These are phyloP conservation scores for Clathrus columnatus DNA, from an alignment of 768 basidiomycete genomes.

Conservation along the genomic window DNA sequence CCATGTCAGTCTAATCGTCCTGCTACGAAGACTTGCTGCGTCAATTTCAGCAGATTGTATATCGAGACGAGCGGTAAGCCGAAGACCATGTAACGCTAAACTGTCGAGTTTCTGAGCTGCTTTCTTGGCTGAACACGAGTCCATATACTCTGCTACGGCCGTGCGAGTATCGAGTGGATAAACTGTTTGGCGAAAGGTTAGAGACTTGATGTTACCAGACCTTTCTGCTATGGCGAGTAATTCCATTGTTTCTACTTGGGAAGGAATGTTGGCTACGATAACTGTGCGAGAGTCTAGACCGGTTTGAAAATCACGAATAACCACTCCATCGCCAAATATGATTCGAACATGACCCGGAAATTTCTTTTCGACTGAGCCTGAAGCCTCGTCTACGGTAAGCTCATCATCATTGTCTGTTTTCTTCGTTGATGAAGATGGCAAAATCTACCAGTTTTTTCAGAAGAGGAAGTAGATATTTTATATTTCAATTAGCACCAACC, in stretches of 20 bases:
- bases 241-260: constrained; percentile 22
- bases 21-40: constrained; percentile 39
- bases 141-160: constrained; percentile 40
- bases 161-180: constrained; percentile 20
- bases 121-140: constrained; percentile 39
- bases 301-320: constrained; percentile 46
- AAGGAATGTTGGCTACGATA: constrained; percentile 42
- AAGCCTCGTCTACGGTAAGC: neutral
- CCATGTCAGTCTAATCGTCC: constrained; percentile 50
- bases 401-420: neutral
- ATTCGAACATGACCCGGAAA: constrained; percentile 20
- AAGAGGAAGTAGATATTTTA: neutral
- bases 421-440: neutral
- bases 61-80: constrained; percentile 38
- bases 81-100: constrained; percentile 26
- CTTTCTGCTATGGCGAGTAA: constrained; percentile 32
- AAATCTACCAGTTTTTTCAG: neutral
- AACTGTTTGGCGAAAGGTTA: constrained; percentile 30
- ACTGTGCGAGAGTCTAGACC: constrained; percentile 65
- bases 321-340: constrained; percentile 52
- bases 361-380: neutral
- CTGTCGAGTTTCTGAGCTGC: constrained; percentile 48
- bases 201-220: constrained; percentile 39
- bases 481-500: neutral
- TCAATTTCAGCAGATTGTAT: constrained; percentile 28